Evolutionary conservation across 345 rosid genomes (phyloP), one percentile per base, ranked within the genome.

Genomic region (Eucalyptus cloeziana): DNA sequence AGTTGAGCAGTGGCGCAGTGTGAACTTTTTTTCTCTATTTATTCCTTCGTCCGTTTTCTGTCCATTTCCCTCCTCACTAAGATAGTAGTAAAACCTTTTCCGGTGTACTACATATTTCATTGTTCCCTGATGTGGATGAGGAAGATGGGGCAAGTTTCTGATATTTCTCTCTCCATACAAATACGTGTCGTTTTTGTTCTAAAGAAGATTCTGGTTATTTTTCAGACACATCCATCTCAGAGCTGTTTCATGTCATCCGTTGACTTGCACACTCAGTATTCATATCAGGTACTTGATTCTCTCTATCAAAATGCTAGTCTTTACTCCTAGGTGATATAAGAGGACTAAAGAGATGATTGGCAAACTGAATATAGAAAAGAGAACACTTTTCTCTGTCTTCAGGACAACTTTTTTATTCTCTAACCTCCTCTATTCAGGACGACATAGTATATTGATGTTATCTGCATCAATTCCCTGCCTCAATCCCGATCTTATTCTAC

Each of bases 171-270:
- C 49, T 31, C 87, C 25, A 10, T 45, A 22, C 37, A 30, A 31
- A 60, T n/a, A 40, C 30, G 40, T 45, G 81, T 87, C 43, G 22
- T 15, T 24, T 40, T 10, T 81, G 49, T 76, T 76, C 47, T 10
- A 19, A 76, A 3, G 25, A 76, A 86, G 88, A 60, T 81, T 90
- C 60, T 56, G 19, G n/a, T 90, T 44, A 71, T 31, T 93, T 91
- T 92, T 86, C 96, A 97, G 99, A 97, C 98, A 64, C 99, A 97
- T 93, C 99, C 99, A 91, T 94, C 98, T 91, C 99, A 97, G 90
- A 94, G 94, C 89, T 97, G 99, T 92, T 97, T 97, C 95, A 93
- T 96, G 98, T 97, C 99, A 90, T 95, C 98, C 12, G 89, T 95
- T 71, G 99, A 97, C 92, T 94, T 97, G 92, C 99, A 97, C 90